Base-by-base conservation (phyloP, 2,329 filamentous ascomycete genomes). In the Trichoderma brevicompactum region DNA sequence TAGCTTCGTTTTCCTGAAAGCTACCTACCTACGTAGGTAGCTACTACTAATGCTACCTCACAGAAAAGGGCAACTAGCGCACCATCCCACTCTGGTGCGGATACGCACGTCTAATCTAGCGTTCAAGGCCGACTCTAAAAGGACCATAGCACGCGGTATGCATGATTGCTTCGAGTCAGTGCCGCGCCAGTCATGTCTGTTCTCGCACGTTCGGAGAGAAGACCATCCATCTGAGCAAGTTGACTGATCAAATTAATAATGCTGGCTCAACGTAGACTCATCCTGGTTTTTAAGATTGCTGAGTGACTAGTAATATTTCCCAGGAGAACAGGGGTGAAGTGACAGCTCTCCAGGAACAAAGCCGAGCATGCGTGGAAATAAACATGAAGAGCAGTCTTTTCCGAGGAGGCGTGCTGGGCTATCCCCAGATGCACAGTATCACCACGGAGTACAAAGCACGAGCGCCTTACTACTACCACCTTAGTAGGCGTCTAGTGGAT, bases 291-390 rank as follows among this genome's bases (percentile, higher is more conserved):
- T 63, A 63, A 53, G 40, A 63, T 63, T 63, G 49, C 59, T 38
- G 38, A 36, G 59, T 56, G 61, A 64, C 43, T 56, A 17, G 52
- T 64, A 63, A 36, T 46, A 48, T 40, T 41, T 41, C 28, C 40
- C 46, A 46, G 10, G n/a, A 38, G 41, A 15, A 13, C 17, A 59
- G 19, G 54, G 54, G 63, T 7, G 28, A 59, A 52, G 41, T 59
- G 63, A 53, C 63, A 38, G 46, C 48, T 54, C 48, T 32, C 55
- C 46, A 59, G 63, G 63, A 53, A 58, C 53, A 48, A 48, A 19
- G 53, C 55, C 55, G 63, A 65, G 38, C 61, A 28, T 55, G 40
- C 15, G 36, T 44, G 34, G 63, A 43, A 60, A 53, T 56, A 60
- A 58, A 53, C 19, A 41, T 28, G 49, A 59, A 40, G 48, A 28